These are phyloP conservation scores for Colletotrichum sp. DNA, from an alignment of 2,329 filamentous ascomycete genomes.

Conservation along the genomic window DNA sequence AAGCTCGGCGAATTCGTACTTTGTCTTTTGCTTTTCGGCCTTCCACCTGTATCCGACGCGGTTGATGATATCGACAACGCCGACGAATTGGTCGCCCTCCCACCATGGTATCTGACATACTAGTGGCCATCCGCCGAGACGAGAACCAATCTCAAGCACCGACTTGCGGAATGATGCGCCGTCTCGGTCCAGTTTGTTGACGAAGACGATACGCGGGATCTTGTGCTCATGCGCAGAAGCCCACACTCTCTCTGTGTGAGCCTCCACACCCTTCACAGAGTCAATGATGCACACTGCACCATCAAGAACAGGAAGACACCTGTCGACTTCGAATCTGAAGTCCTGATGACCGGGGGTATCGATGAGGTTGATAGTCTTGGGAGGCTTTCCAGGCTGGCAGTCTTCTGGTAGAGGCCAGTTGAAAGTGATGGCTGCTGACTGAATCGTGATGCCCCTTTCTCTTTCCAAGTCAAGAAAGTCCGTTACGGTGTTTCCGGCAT, in stretches of 20 bases:
- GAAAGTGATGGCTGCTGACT: slow-evolving; percentile 95
- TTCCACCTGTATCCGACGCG: slow-evolving; percentile 77
- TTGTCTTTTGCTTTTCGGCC: slow-evolving; percentile 41
- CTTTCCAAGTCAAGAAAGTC: slow-evolving; percentile 95
- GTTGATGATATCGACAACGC: slow-evolving; percentile 83
- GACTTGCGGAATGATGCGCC: slow-evolving; percentile 83
- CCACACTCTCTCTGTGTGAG: slow-evolving; percentile 98
- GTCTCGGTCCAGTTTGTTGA: slow-evolving; percentile 81
- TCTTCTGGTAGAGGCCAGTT: slow-evolving; percentile 76
- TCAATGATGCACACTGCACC: slow-evolving; percentile 93
- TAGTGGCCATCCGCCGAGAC: slow-evolving; percentile 83
- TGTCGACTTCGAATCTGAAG: slow-evolving; percentile 94
- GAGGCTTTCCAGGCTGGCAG: slow-evolving; percentile 40
- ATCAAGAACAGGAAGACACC: slow-evolving; percentile 86
- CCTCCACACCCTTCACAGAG: slow-evolving; percentile 92
- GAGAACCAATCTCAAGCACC: slow-evolving; percentile 81
- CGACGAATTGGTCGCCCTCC: slow-evolving; percentile 78
- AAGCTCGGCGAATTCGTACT: slow-evolving; percentile 28
- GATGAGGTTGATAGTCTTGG: slow-evolving; percentile 85
- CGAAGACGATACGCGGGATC: slow-evolving; percentile 80
- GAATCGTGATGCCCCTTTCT: slow-evolving; percentile 93
- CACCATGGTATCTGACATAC: slow-evolving; percentile 98
- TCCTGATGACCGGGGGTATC: slow-evolving; percentile 97
- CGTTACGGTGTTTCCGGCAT: slow-evolving; percentile 95
- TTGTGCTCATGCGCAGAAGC: slow-evolving; percentile 82